Evolutionary conservation across 2,329 filamentous ascomycete species (phyloP).

Genomic region (Pyrenochaeta sp.): DNA sequence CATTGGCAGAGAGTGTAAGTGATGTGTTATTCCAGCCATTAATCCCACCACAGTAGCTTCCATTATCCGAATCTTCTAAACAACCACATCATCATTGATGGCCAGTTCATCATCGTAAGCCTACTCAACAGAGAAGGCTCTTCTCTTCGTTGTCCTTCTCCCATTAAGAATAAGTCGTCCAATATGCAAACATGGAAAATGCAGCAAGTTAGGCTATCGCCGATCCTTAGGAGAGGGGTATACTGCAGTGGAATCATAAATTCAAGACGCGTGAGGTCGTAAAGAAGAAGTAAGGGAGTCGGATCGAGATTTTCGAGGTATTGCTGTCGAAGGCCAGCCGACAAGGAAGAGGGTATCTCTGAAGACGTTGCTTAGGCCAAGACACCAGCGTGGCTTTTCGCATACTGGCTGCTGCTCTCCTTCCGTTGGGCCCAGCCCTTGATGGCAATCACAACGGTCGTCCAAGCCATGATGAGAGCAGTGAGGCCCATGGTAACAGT

Average conservation of each 20-base stretch:
- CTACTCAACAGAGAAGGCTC: neutral
- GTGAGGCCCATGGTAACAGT: constrained; percentile 87
- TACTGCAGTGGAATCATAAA: constrained; percentile 45
- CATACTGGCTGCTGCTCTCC: constrained; percentile 39
- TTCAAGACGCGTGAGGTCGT: constrained; percentile 24
- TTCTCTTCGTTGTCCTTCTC: neutral
- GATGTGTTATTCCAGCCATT: neutral
- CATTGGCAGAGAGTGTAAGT: neutral
- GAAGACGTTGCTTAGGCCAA: constrained; percentile 28
- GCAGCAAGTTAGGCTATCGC: constrained; percentile 35
- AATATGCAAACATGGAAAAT: constrained; percentile 19
- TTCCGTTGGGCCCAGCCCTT: constrained; percentile 79
- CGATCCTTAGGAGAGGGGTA: constrained; percentile 36
- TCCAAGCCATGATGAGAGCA: constrained; percentile 85
- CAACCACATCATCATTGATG: neutral
- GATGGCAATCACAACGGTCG: constrained; percentile 77
- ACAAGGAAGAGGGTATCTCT: neutral
- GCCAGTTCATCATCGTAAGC: neutral
- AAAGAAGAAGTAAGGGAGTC: constrained; percentile 21
- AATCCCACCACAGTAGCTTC: neutral
- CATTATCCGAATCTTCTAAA: neutral
- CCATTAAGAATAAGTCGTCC: constrained; percentile 4
- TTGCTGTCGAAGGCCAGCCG: neutral
- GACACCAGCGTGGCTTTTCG: constrained; percentile 37
- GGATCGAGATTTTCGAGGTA: neutral